phyloP scores from a whole-genome alignment of 228 moss, liverwort and hornwort genomes.

The Sphagnum fallax region DNA sequence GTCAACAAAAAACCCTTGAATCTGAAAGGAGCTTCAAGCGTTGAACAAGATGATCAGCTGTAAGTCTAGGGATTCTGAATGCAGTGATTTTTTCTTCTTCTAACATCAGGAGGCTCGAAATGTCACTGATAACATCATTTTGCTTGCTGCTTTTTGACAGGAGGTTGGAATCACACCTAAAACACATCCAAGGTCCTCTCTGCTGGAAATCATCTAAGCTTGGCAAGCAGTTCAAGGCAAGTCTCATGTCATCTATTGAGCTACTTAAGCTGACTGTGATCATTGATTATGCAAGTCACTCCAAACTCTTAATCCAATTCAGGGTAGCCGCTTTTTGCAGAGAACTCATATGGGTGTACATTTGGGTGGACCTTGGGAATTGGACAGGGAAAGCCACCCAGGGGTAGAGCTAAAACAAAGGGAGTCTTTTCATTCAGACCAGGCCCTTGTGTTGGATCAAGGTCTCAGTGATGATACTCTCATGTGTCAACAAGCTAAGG shows the following conservation, averaged over 20 bases:
- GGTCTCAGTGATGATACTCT: too few relatives aligned
- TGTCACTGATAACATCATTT: neutral
- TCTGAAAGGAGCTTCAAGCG: conserved; percentile 27
- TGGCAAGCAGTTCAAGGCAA: conserved; percentile 26
- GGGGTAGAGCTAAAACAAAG: too few relatives aligned
- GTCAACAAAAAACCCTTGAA: neutral
- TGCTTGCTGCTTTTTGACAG: conserved; percentile 2
- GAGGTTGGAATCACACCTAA: conserved; percentile 30
- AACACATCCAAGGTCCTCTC: conserved; percentile 21
- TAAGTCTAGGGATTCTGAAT: conserved; percentile 15
- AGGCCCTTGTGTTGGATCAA: too few relatives aligned
- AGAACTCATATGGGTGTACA: too few relatives aligned
- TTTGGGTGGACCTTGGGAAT: too few relatives aligned
- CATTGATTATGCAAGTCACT: too few relatives aligned
- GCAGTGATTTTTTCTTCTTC: neutral
- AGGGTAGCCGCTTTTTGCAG: too few relatives aligned
- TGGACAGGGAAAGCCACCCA: too few relatives aligned
- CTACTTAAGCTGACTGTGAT: too few relatives aligned
- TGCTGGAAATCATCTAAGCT: conserved; percentile 40
- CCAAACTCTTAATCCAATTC: too few relatives aligned
- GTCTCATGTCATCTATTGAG: neutral
- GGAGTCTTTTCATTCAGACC: too few relatives aligned
- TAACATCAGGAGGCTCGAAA: neutral
- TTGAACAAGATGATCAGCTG: conserved; percentile 31
- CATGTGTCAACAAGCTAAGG: too few relatives aligned